Percentiles rank a stretch among this genome's conserved stretches.
Evolutionary conservation across 768 basidiomycete genomes (phyloP).

Genomic region (Leccinum pellstonianum): DNA sequence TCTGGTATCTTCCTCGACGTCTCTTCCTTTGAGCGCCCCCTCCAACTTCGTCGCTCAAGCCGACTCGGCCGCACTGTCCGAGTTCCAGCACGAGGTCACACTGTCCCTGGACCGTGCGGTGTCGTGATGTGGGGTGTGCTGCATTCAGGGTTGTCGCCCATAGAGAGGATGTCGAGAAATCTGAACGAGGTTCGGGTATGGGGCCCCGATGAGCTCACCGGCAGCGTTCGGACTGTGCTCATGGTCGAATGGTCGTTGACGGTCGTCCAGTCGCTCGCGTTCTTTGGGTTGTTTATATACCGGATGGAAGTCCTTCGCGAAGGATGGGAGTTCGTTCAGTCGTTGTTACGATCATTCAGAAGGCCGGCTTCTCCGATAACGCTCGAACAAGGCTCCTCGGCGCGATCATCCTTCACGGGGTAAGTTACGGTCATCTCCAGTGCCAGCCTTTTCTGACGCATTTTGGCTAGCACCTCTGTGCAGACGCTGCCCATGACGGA

Average conservation of each 20-base stretch:
- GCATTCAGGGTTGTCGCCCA: slow-evolving; percentile 37
- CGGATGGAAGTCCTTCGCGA: slow-evolving; percentile 38
- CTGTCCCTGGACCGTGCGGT: slow-evolving; percentile 84
- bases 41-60: slow-evolving; percentile 38
- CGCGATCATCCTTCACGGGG: slow-evolving; percentile 9
- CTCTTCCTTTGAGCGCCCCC: slow-evolving; percentile 41
- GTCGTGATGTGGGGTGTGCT: slow-evolving; percentile 38
- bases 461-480: slow-evolving; percentile 13
- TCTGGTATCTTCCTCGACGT: slow-evolving; percentile 47
- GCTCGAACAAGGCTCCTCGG: background rate
- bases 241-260: slow-evolving; percentile 29
- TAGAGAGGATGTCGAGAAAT: slow-evolving; percentile 48
- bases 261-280: slow-evolving; percentile 37
- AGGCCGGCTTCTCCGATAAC: background rate
- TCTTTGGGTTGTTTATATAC: slow-evolving; percentile 57
- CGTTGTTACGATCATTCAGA: background rate
- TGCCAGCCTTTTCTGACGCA: slow-evolving; percentile 7
- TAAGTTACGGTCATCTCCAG: background rate
- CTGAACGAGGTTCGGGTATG: slow-evolving; percentile 32
- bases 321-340: slow-evolving; percentile 10
- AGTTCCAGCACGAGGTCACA: slow-evolving; percentile 75
- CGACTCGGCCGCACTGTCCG: slow-evolving; percentile 51
- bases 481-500: slow-evolving; percentile 20
- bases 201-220: slow-evolving; percentile 17
- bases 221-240: slow-evolving; percentile 37